Percentiles rank a stretch among this genome's conserved stretches.
Conservation (phyloP, 2,329 filamentous ascomycete genomes). For the Xylariaceae sp. region DNA sequence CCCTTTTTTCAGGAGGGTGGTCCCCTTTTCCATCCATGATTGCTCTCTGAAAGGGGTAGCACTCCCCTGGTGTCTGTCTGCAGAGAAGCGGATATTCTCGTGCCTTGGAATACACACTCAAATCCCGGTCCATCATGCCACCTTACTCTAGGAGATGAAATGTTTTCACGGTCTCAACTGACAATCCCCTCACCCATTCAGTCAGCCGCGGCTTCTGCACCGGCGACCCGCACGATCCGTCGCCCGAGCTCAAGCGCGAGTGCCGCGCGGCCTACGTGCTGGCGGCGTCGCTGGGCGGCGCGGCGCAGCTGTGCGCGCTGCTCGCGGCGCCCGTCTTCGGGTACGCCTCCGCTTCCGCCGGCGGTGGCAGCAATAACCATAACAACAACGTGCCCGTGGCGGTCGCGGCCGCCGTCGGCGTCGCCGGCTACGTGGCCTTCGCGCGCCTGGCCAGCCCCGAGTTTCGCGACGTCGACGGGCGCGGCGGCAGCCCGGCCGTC, state of each 20-base stretch:
- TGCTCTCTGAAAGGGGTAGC: no score
- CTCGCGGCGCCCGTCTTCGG: conserved; percentile 83
- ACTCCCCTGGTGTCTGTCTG: no score
- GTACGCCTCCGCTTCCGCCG: conserved; percentile 54
- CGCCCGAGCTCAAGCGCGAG: conserved; percentile 71
- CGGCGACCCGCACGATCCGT: conserved; percentile 54
- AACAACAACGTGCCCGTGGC: conserved; percentile 68
- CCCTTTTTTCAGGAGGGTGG: no score
- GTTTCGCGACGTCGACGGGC: conserved; percentile 52
- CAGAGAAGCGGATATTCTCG: no score
- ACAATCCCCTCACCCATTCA: no score
- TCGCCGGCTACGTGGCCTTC: conserved; percentile 71
- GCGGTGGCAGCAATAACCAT: conserved; percentile 18
- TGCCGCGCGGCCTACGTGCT: conserved; percentile 84
- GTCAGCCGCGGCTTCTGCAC: conserved; percentile 72
- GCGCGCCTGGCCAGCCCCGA: conserved; percentile 73
- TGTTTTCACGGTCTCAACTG: no score
- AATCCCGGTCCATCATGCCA: no score
- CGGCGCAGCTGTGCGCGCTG: conserved; percentile 79
- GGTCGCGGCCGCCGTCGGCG: conserved; percentile 62
- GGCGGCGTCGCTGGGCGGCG: conserved; percentile 78
- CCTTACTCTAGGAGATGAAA: no score
- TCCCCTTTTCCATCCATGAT: no score
- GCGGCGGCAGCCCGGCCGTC: conserved; percentile 60
- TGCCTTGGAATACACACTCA: no score